phyloP scores from a whole-genome alignment of 208 protist genomes.

The Leptomonas pyrrhocoris region DNA sequence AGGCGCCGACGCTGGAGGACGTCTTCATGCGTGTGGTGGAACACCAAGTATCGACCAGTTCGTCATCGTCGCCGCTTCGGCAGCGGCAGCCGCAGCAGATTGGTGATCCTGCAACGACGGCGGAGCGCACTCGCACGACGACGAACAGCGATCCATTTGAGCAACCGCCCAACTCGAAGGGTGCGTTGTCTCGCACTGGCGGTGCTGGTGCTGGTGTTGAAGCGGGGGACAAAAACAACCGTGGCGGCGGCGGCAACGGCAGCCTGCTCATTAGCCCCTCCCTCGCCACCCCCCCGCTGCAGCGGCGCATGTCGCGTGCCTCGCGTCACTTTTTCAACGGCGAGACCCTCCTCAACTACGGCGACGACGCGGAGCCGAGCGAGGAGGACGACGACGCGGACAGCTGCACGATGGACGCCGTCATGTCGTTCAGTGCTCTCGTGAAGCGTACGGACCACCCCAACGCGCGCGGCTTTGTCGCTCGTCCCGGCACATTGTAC shows the following conservation, averaged over 20 bases:
- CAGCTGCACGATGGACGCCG: background rate
- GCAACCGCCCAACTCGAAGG: too few relatives aligned
- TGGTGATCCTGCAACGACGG: too few relatives aligned
- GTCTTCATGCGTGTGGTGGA: constrained; percentile 64
- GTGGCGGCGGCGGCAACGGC: background rate
- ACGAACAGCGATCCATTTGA: too few relatives aligned
- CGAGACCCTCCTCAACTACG: constrained; percentile 22
- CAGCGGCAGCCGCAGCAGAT: background rate
- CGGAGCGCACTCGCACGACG: too few relatives aligned
- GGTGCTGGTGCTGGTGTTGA: background rate
- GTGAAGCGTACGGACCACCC: background rate
- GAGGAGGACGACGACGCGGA: constrained; percentile 4
- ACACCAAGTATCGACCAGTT: constrained; percentile 12
- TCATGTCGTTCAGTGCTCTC: background rate
- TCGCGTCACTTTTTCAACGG: constrained; percentile 25
- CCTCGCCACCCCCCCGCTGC: constrained; percentile 2
- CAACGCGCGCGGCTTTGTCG: background rate
- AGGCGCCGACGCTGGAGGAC: constrained; percentile 77
- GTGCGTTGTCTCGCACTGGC: too few relatives aligned
- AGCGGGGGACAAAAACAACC: background rate
- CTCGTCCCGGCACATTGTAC: background rate
- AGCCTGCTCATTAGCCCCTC: background rate
- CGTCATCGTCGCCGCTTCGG: background rate
- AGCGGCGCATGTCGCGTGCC: constrained; percentile 29
- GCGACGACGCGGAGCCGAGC: constrained; percentile 12